These are phyloP conservation scores for Garcileccinum viscosum DNA, from an alignment of 1,284 basidiomycete species.

Conservation along the genomic window DNA sequence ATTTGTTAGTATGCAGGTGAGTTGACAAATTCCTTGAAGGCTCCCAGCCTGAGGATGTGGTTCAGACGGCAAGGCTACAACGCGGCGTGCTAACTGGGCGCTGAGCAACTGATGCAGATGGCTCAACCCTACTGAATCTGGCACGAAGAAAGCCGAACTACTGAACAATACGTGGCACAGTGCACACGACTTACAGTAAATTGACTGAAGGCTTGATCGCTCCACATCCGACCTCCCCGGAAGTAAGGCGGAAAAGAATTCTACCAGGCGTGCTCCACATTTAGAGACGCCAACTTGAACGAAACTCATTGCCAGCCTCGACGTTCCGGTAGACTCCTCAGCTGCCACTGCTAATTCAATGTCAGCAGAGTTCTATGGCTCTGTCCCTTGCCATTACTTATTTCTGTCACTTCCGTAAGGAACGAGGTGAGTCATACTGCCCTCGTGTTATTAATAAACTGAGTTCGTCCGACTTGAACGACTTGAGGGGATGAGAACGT, in stretches of 20 bases:
- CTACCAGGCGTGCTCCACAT: neutral
- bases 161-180: constrained; percentile 3
- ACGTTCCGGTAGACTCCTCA: neutral
- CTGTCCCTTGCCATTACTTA: neutral
- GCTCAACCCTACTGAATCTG: neutral
- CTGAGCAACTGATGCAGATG: neutral
- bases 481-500: neutral
- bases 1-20: no score
- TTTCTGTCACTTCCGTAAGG: neutral
- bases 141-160: neutral
- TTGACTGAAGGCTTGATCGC: constrained; percentile 3
- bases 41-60: neutral
- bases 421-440: neutral
- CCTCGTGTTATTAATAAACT: neutral
- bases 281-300: no score
- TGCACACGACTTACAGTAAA: neutral
- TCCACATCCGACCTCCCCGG: neutral
- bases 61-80: neutral
- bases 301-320: neutral
- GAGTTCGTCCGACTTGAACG: neutral
- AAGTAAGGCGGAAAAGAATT: neutral
- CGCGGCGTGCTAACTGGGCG: neutral
- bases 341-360: neutral
- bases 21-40: neutral
- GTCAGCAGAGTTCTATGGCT: neutral